A percentile compares a stretch with the other conserved stretches of the same genome.
These are phyloP conservation scores for Dactylis glomerata DNA, from an alignment of 176 grass and related monocot species.

Conservation along the genomic window DNA sequence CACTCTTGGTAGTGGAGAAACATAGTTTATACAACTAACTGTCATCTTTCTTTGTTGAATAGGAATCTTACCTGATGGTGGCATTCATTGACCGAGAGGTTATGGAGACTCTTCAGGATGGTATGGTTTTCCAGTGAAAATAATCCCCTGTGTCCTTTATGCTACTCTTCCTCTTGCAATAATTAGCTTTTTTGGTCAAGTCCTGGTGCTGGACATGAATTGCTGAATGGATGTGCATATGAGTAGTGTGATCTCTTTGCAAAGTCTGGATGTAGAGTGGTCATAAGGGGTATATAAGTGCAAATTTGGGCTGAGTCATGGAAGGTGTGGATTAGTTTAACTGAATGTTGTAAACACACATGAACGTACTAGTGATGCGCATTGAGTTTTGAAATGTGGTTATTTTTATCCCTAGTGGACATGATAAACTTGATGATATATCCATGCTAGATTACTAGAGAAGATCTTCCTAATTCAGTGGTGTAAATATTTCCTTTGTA, in stretches of 20 bases:
- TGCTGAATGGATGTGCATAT: background rate
- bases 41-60: slow-evolving; percentile 11
- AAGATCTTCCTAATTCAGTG: too few relatives aligned
- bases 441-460: too few relatives aligned
- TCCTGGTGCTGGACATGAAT: background rate
- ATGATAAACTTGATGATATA: too few relatives aligned
- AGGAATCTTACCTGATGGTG: slow-evolving; percentile 91
- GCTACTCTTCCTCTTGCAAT: background rate
- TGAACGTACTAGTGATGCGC: too few relatives aligned
- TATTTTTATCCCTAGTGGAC: too few relatives aligned
- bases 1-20: background rate
- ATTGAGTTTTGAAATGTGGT: too few relatives aligned
- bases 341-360: background rate
- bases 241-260: background rate
- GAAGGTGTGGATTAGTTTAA: background rate
- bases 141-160: background rate
- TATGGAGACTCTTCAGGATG: slow-evolving; percentile 91
- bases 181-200: background rate
- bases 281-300: background rate
- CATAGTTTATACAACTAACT: background rate
- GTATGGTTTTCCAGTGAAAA: slow-evolving; percentile 32
- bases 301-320: background rate
- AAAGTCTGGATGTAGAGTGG: background rate
- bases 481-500: too few relatives aligned
- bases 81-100: slow-evolving; percentile 85